Evolutionary conservation across 345 rosid genomes (phyloP).

Genomic region (Hypericum androsaemum): DNA sequence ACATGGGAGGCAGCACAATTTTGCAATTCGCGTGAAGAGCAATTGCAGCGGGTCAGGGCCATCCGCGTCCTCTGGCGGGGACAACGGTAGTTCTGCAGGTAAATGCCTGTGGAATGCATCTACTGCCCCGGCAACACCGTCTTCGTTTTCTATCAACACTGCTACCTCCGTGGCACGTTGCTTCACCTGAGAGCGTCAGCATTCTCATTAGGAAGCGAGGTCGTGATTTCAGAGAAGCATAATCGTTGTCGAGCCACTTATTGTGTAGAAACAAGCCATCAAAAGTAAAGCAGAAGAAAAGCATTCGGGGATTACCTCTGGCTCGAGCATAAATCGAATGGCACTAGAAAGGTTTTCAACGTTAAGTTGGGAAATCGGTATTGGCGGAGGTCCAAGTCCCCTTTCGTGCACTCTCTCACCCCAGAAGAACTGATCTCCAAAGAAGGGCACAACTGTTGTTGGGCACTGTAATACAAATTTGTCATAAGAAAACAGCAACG

Average conservation of each 20-base stretch:
- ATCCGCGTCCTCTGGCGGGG: constrained; percentile 7
- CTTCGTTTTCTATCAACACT: constrained; percentile 73
- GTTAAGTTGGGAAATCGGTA: constrained; percentile 68
- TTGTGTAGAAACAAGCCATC: too few relatives aligned
- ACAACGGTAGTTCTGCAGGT: constrained; percentile 58
- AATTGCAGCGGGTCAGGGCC: too few relatives aligned
- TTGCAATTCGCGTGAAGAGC: too few relatives aligned
- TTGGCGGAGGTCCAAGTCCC: constrained; percentile 81
- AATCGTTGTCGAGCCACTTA: too few relatives aligned
- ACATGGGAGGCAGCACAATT: too few relatives aligned
- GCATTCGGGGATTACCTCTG: constrained; percentile 49
- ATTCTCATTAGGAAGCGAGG: constrained; percentile 1
- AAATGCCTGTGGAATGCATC: constrained; percentile 85
- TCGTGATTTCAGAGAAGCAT: too few relatives aligned
- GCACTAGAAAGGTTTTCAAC: constrained; percentile 73
- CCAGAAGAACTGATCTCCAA: constrained; percentile 99
- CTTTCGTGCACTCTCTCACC: constrained; percentile 61
- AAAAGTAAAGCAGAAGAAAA: not conserved
- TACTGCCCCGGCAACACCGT: constrained; percentile 86
- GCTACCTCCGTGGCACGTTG: constrained; percentile 59
- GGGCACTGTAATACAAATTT: constrained; percentile 60
- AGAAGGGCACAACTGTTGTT: constrained; percentile 88
- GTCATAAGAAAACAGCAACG: not conserved
- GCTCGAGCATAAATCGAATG: constrained; percentile 75
- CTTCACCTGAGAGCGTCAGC: constrained; percentile 47